These are phyloP conservation scores for Pilobolus umbonatus DNA, from an alignment of 192 early-diverging fungal species.

Conservation along the genomic window DNA sequence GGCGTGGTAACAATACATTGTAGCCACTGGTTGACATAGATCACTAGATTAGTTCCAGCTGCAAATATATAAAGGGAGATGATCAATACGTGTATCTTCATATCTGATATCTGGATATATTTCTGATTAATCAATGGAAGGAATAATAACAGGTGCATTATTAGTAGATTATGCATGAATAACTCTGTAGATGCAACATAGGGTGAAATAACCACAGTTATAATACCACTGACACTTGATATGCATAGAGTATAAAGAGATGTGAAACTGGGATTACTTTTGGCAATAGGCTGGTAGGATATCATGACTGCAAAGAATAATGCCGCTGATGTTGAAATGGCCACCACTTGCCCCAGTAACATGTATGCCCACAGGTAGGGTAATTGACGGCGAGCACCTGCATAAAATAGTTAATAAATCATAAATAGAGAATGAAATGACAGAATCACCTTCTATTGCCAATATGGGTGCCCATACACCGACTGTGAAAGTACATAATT, in stretches of 20 bases:
- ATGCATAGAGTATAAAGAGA: neutral
- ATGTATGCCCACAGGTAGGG: constrained; percentile 28
- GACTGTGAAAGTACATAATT: constrained; percentile 27
- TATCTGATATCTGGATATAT: neutral
- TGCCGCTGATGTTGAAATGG: constrained; percentile 22
- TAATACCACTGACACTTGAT: constrained; percentile 2
- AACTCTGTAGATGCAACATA: neutral
- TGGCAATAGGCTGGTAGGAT: neutral
- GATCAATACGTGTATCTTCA: neutral
- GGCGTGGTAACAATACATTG: neutral
- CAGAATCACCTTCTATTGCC: constrained; percentile 21
- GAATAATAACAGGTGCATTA: constrained; percentile 25
- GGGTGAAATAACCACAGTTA: constrained; percentile 15
- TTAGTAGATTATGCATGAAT: constrained; percentile 24
- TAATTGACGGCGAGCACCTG: constrained; percentile 15
- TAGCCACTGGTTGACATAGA: constrained; percentile 7
- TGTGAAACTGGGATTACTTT: neutral
- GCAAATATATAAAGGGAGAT: constrained; percentile 11
- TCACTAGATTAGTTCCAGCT: constrained; percentile 18
- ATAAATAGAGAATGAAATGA: neutral
- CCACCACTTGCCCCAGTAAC: constrained; percentile 29
- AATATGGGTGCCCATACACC: constrained; percentile 30
- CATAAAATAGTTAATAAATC: neutral
- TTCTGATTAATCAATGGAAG: constrained; percentile 7
- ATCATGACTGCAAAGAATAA: constrained; percentile 26